Base-by-base conservation (phyloP, 768 basidiomycete genomes). In the Suillus subaureus region DNA sequence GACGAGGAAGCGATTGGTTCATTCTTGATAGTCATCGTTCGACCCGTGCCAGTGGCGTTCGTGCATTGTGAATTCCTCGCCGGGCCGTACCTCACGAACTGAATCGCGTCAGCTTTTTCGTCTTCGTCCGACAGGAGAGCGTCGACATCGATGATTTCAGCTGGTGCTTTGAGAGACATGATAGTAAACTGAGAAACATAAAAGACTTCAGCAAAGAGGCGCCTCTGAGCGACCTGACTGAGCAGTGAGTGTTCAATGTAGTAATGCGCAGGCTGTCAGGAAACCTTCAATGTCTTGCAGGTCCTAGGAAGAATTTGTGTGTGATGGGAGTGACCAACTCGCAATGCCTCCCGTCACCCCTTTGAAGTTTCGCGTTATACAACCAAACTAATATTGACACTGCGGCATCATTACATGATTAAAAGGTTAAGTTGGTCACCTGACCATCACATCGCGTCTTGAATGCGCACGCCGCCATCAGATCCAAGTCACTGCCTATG, bases 121-220 rank as follows among this genome's bases (percentile, higher is more conserved):
- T 28, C 57, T 9, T 55, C 54, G 18, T 28, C 57, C 16, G 37
- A 58, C 11, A 40, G 23, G 26, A 58, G 6, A 21, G 71, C 73
- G 52, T 76, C 75, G 61, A 76, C 68, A 52, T 76, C 75, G 11
- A 76, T 78, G 5, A 69, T 63, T 35, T 68, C 67, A 26, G 39
- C 16, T 58, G 57, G 39, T 40, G 28, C 16, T 18, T 28, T 40
- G 57, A 39, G 39, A 26, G 37, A 26, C 57, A 58, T 58, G 54
- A n/a, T n/a, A 55, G 21, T 4, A n/a, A 55, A n/a, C 31, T n/a
- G 33, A 33, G 33, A 33, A 33, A 35, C 52, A 11, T 26, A 28
- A 26, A 15, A 58, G 39, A 58, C 6, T 58, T 40, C 16, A 26
- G 26, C 16, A 58, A 9, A 26, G 16, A 26, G 1, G 26, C 13